These are phyloP conservation scores for Boletellus deceptivus DNA, from an alignment of 1,284 basidiomycete genomes.

Conservation along the genomic window DNA sequence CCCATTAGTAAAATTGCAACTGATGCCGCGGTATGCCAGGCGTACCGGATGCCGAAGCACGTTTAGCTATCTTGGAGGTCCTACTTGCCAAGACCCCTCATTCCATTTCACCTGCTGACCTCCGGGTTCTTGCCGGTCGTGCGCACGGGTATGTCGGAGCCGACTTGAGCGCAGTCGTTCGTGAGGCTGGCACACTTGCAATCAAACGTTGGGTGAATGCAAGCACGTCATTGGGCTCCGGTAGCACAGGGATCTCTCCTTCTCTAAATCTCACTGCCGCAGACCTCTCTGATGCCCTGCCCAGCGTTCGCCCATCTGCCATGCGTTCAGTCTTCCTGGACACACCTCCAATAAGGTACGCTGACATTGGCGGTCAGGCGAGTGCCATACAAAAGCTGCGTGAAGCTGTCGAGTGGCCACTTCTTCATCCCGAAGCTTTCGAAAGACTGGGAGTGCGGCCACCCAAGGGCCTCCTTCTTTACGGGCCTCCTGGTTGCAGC, in stretches of 20 bases:
- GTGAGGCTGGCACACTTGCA: slow-evolving; percentile 89
- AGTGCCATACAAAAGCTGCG: slow-evolving; percentile 78
- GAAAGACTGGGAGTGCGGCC: slow-evolving; percentile 84
- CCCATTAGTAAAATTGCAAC: slow-evolving; percentile 1
- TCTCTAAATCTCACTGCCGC: slow-evolving; percentile 50
- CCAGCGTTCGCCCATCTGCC: slow-evolving; percentile 85
- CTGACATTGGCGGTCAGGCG: slow-evolving; percentile 88
- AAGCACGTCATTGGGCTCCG: slow-evolving; percentile 19
- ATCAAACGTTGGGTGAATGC: slow-evolving; percentile 78
- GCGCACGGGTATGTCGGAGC: slow-evolving; percentile 98
- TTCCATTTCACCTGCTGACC: slow-evolving; percentile 56
- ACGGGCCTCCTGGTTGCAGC: slow-evolving; percentile 96
- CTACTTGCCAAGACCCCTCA: slow-evolving; percentile 83
- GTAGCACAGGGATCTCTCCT: slow-evolving; percentile 14
- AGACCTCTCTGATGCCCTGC: slow-evolving; percentile 75
- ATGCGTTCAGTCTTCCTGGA: slow-evolving; percentile 94
- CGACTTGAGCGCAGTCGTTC: slow-evolving; percentile 88
- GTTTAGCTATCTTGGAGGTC: slow-evolving; percentile 81
- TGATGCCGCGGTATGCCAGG: slow-evolving; percentile 46
- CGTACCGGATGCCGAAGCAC: slow-evolving; percentile 83
- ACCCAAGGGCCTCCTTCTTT: slow-evolving; percentile 88
- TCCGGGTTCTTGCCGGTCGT: slow-evolving; percentile 67
- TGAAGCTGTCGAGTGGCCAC: slow-evolving; percentile 94
- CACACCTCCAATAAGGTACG: slow-evolving; percentile 79
- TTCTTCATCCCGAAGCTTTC: slow-evolving; percentile 85